Evolutionary conservation across 345 rosid species (phyloP), one percentile per base, ranked within the genome.

Genomic region (Leavenworthia alabamica): DNA sequence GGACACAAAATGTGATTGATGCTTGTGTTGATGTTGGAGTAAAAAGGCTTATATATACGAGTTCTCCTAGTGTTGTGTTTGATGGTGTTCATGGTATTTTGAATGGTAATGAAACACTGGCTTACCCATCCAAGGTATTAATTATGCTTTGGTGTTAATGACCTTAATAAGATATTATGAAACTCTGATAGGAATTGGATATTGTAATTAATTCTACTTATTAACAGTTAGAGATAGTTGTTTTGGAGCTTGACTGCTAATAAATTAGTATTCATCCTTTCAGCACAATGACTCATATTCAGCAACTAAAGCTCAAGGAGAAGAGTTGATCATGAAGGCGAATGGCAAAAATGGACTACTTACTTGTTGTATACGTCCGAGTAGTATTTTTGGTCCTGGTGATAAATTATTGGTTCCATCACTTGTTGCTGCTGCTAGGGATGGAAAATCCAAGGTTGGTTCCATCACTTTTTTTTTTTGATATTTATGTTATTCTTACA

Each of bases 61-160:
- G 97, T 68, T 93, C 97, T 37, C 84, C 97, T 15, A 93, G 99
- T 45, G 99, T 89, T 8, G 91, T 93, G 27, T 87, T 86, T 74
- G 95, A 92, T 73, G 96, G 98, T 49, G 66, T 84, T 41, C 80
- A 76, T 66, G 83, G 79, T 55, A 80, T 83, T 31, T 15, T 75
- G 43, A 79, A 85, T 9, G 96, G 84, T 26, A 79, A 76, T 44
- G 99, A 93, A 73, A 45, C 90, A 8, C 61, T 85, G 80, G 85
- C 92, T 0, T 89, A 84, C 67, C 80, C 96, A 16, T 33, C 73
- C 50, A 75, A 84, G 86, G 98, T 92, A 76, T 36, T 15, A 33
- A 33, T 32, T 52, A 52, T 0, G 4, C 1, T 29, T 48, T 29
- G 55, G 55, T 49, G 55, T 4, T 27, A 9, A 15, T 5, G 35